Evolutionary conservation across 768 basidiomycete genomes (phyloP), one percentile per base, ranked within the genome.

Genomic region (Lactarius quietus): DNA sequence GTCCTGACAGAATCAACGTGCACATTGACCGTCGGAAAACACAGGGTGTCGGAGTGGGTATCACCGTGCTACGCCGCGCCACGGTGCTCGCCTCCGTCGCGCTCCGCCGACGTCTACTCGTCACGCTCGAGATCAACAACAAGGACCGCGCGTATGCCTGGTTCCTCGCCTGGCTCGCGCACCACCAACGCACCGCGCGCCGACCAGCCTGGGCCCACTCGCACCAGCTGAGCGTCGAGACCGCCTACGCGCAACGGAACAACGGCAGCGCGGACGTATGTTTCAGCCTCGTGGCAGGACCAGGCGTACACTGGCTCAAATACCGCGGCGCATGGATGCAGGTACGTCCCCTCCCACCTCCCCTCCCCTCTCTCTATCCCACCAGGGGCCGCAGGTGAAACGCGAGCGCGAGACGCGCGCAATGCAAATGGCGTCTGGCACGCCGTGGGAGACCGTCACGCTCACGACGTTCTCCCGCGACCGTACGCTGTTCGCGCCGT

Each of bases 401-500:
- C 86, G 97, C 17, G 95, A 98, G 78, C 86, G 97, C 59, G 94
- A 97, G 76, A 91, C 90, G 26, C 90, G 92, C 69, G 87, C 95
- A 33, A 92, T 95, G 84, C 89, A 94, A 72, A 80, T 94, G 55
- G 89, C 90, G 81, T 90, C 93, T 6, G 95, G 96, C 8, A 85
- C 85, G 7, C 97, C 97, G 64, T 99, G 96, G 95, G 97, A 99
- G 77, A 98, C 96, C 0, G 87, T 98, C 54, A 95, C 89, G 43
- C 81, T 99, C 52, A 99, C 95, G 6, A 88, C 97, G 1, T 84
- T 99, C 41, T 96, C 94, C 18, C 82, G 88, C 53, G 95, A 96
- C 75, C 87, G 95, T 45, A 72, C 74, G 3, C 78, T 98, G 26
- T 98, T 99, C 74, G 84, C 93, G 1, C 71, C 79, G 51, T 80